Evolutionary conservation across 1,284 basidiomycete genomes (phyloP).

Genomic region (Vanrija humicola): DNA sequence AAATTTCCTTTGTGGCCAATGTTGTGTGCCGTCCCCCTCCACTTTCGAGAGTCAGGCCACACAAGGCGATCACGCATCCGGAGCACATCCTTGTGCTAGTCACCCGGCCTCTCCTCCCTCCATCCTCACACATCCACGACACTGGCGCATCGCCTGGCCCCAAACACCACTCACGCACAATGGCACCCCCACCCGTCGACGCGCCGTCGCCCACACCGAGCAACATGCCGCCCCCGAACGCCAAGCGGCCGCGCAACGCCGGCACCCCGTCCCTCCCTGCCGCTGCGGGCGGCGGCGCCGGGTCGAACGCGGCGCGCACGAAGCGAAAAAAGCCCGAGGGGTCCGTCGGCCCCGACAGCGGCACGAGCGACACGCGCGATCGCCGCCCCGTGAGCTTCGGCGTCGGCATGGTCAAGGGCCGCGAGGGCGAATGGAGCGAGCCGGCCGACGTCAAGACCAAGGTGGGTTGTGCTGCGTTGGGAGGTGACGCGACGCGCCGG

Average conservation of each 20-base stretch:
- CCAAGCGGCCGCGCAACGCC: slow-evolving; percentile 11
- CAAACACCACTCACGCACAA: slow-evolving; percentile 3
- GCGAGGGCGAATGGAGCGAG: slow-evolving; percentile 38
- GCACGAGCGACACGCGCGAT: neutral
- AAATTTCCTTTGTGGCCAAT: too few relatives aligned
- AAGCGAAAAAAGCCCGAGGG: slow-evolving; percentile 41
- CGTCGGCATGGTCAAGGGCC: slow-evolving; percentile 27
- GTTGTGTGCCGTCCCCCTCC: too few relatives aligned
- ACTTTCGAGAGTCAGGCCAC: too few relatives aligned
- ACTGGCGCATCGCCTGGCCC: slow-evolving; percentile 14
- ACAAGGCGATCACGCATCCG: slow-evolving; percentile 7
- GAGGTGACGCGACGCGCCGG: neutral
- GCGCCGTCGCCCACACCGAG: slow-evolving; percentile 20
- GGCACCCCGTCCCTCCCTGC: neutral
- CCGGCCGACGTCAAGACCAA: slow-evolving; percentile 39
- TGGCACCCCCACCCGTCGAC: slow-evolving; percentile 13
- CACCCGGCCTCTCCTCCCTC: too few relatives aligned
- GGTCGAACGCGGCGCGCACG: slow-evolving; percentile 10
- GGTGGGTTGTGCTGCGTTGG: slow-evolving; percentile 29
- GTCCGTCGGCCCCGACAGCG: slow-evolving; percentile 14
- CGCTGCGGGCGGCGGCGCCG: neutral
- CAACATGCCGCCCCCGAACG: slow-evolving; percentile 21
- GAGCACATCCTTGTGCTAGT: too few relatives aligned
- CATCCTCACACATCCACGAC: too few relatives aligned
- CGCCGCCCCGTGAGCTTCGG: slow-evolving; percentile 12